Evolutionary conservation across 1,284 basidiomycete genomes (phyloP).

Genomic region (Pyrrhoderma noxium): DNA sequence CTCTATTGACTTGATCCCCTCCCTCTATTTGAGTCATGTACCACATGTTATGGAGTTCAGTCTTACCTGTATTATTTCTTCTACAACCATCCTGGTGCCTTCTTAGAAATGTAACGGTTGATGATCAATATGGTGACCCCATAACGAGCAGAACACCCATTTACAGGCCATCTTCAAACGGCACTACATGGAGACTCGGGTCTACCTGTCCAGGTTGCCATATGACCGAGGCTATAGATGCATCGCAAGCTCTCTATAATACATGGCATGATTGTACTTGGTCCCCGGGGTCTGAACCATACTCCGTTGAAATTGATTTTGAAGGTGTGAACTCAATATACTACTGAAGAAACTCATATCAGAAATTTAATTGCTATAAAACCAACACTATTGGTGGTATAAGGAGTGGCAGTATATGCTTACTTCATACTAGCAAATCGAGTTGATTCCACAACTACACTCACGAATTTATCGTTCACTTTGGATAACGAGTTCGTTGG

Average conservation of each 20-base stretch:
- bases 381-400: no score
- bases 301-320: neutral
- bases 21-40: no score
- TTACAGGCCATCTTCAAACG: conserved; percentile 16
- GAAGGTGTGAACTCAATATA: no score
- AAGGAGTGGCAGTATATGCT: conserved; percentile 4
- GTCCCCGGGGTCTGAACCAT: neutral
- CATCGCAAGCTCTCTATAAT: neutral
- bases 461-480: conserved; percentile 1
- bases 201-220: conserved; percentile 17
- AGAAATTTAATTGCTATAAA: neutral
- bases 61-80: neutral
- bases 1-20: no score
- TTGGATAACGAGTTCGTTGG: neutral
- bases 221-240: conserved; percentile 6
- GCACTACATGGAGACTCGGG: conserved; percentile 19
- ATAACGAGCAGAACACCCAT: conserved; percentile 17
- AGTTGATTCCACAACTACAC: neutral
- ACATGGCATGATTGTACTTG: neutral
- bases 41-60: no score
- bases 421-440: conserved; percentile 3
- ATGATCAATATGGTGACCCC: conserved; percentile 21
- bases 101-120: conserved; percentile 21
- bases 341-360: neutral
- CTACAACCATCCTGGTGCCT: neutral